Evolutionary conservation across 2,329 filamentous ascomycete genomes (phyloP).

Genomic region (Pseudocercospora crystallina): DNA sequence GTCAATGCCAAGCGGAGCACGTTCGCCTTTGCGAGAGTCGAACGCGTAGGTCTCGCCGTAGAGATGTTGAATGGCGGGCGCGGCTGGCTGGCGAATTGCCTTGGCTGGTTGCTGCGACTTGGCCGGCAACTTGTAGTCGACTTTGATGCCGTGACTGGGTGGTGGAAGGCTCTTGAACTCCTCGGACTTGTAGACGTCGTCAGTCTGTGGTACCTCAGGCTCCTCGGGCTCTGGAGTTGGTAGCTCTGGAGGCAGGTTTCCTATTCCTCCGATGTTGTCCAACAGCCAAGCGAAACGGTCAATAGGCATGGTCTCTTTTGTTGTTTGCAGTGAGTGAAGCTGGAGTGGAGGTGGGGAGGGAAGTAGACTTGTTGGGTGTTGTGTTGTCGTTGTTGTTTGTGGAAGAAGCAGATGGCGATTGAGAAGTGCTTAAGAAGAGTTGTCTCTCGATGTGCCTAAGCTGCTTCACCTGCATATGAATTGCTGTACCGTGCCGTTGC

Average conservation of each 20-base stretch:
- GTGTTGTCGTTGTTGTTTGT: too few species aligned
- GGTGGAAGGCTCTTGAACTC: slow-evolving; percentile 8
- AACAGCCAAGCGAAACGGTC: slow-evolving; percentile 12
- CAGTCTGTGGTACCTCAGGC: neutral
- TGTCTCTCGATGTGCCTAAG: neutral
- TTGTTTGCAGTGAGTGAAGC: neutral
- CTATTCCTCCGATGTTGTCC: slow-evolving; percentile 18
- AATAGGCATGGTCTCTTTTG: neutral
- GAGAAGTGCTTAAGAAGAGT: neutral
- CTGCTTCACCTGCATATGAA: too few species aligned
- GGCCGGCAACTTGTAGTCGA: neutral
- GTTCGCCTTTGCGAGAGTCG: slow-evolving; percentile 33
- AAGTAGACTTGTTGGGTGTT: too few species aligned
- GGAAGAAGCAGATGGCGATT: too few species aligned
- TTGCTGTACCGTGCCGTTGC: too few species aligned
- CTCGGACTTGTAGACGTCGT: slow-evolving; percentile 13
- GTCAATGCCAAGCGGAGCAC: slow-evolving; percentile 32
- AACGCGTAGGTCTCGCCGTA: slow-evolving; percentile 17
- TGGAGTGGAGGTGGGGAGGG: neutral
- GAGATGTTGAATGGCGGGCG: neutral
- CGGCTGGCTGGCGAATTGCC: neutral
- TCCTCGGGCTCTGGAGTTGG: slow-evolving; percentile 9
- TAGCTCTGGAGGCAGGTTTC: slow-evolving; percentile 19
- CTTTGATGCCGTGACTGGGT: neutral
- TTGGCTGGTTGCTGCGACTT: neutral